These are phyloP conservation scores for Ustilago hordei DNA, from an alignment of 1,284 basidiomycete species.

Conservation along the genomic window DNA sequence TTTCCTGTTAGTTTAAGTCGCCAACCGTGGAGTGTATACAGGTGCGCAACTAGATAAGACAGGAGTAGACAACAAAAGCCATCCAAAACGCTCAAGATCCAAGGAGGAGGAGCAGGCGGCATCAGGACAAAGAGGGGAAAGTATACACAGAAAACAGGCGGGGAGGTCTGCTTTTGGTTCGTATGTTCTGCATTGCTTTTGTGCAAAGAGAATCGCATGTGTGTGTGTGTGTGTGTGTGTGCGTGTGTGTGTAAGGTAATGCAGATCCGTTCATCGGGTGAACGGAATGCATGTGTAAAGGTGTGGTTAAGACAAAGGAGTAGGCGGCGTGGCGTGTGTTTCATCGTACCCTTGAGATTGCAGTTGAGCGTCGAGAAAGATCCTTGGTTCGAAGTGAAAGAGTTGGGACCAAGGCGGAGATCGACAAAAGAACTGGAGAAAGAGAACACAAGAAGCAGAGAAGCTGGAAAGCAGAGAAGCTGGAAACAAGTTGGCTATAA, in stretches of 20 bases:
- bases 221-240: too few relatives aligned
- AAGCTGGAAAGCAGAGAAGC: constrained; percentile 8
- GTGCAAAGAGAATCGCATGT: constrained; percentile 28
- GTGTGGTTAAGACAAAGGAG: neutral
- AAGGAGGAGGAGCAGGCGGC: neutral
- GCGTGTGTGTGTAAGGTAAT: constrained; percentile 15
- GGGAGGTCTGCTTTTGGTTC: constrained; percentile 8
- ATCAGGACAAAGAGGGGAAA: neutral
- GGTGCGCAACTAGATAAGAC: constrained; percentile 51
- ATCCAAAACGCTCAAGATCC: neutral
- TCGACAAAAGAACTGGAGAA: constrained; percentile 46
- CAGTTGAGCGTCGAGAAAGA: constrained; percentile 4
- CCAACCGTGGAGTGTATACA: constrained; percentile 33
- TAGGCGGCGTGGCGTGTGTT: constrained; percentile 8
- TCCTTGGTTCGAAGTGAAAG: constrained; percentile 8
- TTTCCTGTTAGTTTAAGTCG: constrained; percentile 63
- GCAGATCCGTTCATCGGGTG: constrained; percentile 16
- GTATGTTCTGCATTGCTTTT: constrained; percentile 54
- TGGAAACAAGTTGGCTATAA: constrained; percentile 41
- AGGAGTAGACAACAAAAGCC: constrained; percentile 19
- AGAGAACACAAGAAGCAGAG: constrained; percentile 19
- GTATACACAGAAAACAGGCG: neutral
- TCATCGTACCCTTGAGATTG: constrained; percentile 16
- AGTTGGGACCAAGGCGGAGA: neutral
- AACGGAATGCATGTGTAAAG: constrained; percentile 28